These are phyloP conservation scores for Hibiscus mutabilis DNA, from an alignment of 345 rosid genomes.

Conservation along the genomic window DNA sequence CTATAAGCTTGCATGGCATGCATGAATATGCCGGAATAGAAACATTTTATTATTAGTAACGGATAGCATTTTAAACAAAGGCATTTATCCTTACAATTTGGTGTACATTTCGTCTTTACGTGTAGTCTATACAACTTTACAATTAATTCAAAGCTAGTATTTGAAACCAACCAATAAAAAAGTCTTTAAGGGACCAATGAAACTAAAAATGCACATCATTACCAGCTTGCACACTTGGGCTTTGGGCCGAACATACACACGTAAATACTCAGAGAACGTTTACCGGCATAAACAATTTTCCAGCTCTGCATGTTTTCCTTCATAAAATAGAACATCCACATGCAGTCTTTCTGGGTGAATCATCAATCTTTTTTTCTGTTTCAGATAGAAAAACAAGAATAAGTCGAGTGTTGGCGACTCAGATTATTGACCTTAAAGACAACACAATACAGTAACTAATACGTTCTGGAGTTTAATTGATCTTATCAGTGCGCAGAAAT, in stretches of 20 bases:
- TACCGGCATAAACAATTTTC: conserved; percentile 10
- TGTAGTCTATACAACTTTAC: conserved; percentile 31
- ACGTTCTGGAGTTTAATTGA: background rate
- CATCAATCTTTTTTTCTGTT: conserved; percentile 82
- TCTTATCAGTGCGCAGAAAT: background rate
- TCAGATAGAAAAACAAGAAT: conserved; percentile 15
- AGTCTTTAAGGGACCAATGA: background rate
- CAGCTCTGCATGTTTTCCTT: conserved; percentile 18
- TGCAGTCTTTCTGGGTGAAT: conserved; percentile 56
- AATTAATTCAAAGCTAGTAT: conserved; percentile 21
- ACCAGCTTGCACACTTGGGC: conserved; percentile 20
- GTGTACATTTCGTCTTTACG: conserved; percentile 26
- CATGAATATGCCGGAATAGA: background rate
- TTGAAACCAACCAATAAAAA: background rate
- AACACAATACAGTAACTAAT: background rate
- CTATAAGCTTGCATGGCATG: background rate
- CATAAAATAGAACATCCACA: conserved; percentile 84
- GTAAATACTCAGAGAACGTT: conserved; percentile 13
- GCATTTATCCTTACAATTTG: conserved; percentile 21
- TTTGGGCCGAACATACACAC: conserved; percentile 12
- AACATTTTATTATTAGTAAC: background rate
- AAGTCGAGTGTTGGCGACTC: background rate
- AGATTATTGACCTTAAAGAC: background rate
- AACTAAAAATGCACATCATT: conserved; percentile 13
- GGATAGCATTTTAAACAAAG: conserved; percentile 8